Percentiles rank a stretch among this genome's conserved stretches.
These are phyloP conservation scores for Geranium incanum DNA, from an alignment of 441 rosid species.

Conservation along the genomic window DNA sequence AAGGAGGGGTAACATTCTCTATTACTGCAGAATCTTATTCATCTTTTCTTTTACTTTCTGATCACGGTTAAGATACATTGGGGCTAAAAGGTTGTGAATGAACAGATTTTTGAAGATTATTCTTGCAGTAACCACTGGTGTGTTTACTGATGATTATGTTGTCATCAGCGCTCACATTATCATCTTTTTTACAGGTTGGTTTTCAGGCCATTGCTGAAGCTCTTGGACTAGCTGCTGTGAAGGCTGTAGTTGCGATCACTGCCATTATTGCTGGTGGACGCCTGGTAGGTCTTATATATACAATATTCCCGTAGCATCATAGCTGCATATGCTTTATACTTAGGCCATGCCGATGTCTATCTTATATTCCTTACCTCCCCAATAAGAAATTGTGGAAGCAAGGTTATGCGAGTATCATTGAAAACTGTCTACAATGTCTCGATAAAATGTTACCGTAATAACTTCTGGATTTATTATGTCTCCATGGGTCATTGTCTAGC, in stretches of 20 bases:
- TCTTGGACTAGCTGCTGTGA: slow-evolving; percentile 93
- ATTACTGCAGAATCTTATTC: slow-evolving; percentile 11
- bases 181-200: slow-evolving; percentile 61
- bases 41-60: slow-evolving; percentile 18
- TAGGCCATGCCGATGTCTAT: slow-evolving; percentile 14
- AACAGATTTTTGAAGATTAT: not conserved
- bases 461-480: slow-evolving; percentile 4
- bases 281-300: slow-evolving; percentile 50
- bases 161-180: slow-evolving; percentile 18
- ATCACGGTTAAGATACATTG: slow-evolving; percentile 10
- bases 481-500: slow-evolving; percentile 3
- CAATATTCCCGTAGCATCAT: slow-evolving; percentile 10
- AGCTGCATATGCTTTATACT: slow-evolving; percentile 18
- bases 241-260: slow-evolving; percentile 89
- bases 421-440: not conserved
- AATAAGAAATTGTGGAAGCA: not conserved
- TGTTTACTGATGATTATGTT: slow-evolving; percentile 15
- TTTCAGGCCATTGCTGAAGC: slow-evolving; percentile 97
- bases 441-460: not conserved
- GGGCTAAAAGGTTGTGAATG: slow-evolving; percentile 10
- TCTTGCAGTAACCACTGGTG: slow-evolving; percentile 3
- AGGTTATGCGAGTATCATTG: not conserved
- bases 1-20: slow-evolving; percentile 85
- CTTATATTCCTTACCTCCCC: not conserved
- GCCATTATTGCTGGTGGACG: slow-evolving; percentile 98